Evolutionary conservation across 1,284 basidiomycete genomes (phyloP).

Genomic region (Trichosporon asahii): DNA sequence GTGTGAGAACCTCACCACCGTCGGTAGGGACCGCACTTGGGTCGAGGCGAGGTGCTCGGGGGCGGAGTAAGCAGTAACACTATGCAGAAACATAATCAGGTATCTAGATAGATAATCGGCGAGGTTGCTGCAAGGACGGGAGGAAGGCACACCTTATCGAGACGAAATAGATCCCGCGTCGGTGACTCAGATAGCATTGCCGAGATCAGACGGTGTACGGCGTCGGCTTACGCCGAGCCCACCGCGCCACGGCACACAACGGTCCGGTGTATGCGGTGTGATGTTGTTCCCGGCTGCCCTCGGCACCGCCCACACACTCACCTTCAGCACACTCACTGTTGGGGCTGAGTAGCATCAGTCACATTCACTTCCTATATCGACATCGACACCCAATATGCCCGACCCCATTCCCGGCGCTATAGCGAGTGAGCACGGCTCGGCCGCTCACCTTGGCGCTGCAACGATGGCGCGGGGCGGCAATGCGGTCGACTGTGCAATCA

Average conservation of each 20-base stretch:
- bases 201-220: not conserved
- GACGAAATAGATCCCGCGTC: not conserved
- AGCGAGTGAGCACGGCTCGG: slow-evolving; percentile 27
- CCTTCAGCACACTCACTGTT: not conserved
- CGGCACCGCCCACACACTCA: too few relatives aligned
- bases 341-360: not conserved
- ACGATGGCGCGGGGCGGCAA: slow-evolving; percentile 34
- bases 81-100: not conserved
- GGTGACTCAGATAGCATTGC: not conserved
- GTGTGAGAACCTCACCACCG: slow-evolving; percentile 74
- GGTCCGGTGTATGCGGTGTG: not conserved
- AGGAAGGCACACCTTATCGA: not conserved
- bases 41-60: slow-evolving; percentile 74
- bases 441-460: slow-evolving; percentile 30
- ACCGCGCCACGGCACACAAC: not conserved
- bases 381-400: not conserved
- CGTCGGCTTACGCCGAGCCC: not conserved
- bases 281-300: not conserved
- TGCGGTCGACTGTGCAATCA: slow-evolving; percentile 41
- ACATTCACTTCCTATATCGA: not conserved
- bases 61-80: not conserved
- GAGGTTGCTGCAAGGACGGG: not conserved
- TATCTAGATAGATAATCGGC: not conserved
- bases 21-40: slow-evolving; percentile 72
- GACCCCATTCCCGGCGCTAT: slow-evolving; percentile 26